Base-by-base conservation (phyloP, 73 alveolate species). In the Stentor roeselii region DNA sequence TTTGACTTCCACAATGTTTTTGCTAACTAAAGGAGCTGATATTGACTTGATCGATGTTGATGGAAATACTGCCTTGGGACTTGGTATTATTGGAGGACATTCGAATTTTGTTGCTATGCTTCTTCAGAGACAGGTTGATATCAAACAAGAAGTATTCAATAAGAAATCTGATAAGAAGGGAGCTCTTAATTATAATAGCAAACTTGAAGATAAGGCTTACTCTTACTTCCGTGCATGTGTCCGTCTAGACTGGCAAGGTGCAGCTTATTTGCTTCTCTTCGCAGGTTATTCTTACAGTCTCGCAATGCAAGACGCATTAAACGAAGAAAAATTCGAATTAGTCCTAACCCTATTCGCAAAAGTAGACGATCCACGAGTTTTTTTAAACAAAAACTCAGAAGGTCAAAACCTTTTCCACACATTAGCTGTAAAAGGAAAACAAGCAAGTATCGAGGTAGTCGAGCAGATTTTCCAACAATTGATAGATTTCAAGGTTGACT, bases 281-380 rank as follows among this genome's bases (percentile, higher is more conserved):
- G 78, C 86, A 40, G 91, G 93, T 30, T 92, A 87, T 60, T 91
- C 90, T 76, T 60, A 78, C n/a, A 75, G 76, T 82, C 11, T 41
- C 15, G 97, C 97, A 3, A 86, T 92, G 90, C 88, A 92, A 60
- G 97, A 92, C 59, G 94, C 97, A 0, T 77, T 92, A 91, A 87
- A 88, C 42, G 95, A 90, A 59, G 83, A 74, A 41, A 78, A 90
- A 84, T 89, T 92, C 75, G 78, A 91, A 78, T 86, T 90, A 31
- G 97, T 92, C 31, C 59, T 84, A 30, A 90, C 94, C 0, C 87
- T 87, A 3, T 78, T 92, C 32, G 60, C 91, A 14, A 92, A 92
- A 84, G 82, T 67, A 58, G 86, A 84, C 3, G 92, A 90, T n/a
- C 89, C 90, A 59, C 32, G 14, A 37, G 88, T 87, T 3, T 21